These are phyloP conservation scores for Venturiaceae sp. DNA, from an alignment of 2,329 filamentous ascomycete species.

Conservation along the genomic window DNA sequence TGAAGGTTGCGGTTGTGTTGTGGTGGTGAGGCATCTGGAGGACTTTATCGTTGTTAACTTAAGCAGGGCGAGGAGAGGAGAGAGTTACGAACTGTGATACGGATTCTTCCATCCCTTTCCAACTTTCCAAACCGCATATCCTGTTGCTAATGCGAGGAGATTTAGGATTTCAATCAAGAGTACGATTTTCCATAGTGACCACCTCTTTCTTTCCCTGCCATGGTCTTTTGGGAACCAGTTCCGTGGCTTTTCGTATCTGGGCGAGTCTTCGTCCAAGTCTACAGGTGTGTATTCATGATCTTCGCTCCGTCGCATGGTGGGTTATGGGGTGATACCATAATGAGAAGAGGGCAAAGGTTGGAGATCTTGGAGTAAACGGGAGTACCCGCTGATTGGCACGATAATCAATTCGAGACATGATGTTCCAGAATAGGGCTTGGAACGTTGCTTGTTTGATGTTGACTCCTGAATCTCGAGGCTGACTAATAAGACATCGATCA, in stretches of 20 bases:
- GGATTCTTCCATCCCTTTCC: neutral
- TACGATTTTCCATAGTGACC: neutral
- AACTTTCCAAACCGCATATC: neutral
- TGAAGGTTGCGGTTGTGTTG: neutral
- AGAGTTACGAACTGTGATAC: neutral
- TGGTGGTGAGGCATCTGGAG: neutral
- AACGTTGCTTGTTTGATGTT: neutral
- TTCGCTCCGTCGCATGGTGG: neutral
- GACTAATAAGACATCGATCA: too few species aligned
- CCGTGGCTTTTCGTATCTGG: neutral
- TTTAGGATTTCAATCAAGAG: neutral
- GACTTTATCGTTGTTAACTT: neutral
- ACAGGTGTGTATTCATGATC: neutral
- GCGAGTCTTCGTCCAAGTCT: neutral
- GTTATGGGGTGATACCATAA: neutral
- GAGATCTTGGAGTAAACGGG: neutral
- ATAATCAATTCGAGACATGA: neutral
- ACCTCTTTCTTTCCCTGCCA: neutral
- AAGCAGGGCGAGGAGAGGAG: neutral
- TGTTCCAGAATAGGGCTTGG: neutral
- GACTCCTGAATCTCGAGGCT: neutral
- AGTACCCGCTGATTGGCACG: neutral
- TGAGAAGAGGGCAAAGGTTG: neutral
- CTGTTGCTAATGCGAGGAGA: neutral
- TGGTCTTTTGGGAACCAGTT: neutral